phyloP scores from a whole-genome alignment of 106 monocot species.

The Narthecium ossifragum region DNA sequence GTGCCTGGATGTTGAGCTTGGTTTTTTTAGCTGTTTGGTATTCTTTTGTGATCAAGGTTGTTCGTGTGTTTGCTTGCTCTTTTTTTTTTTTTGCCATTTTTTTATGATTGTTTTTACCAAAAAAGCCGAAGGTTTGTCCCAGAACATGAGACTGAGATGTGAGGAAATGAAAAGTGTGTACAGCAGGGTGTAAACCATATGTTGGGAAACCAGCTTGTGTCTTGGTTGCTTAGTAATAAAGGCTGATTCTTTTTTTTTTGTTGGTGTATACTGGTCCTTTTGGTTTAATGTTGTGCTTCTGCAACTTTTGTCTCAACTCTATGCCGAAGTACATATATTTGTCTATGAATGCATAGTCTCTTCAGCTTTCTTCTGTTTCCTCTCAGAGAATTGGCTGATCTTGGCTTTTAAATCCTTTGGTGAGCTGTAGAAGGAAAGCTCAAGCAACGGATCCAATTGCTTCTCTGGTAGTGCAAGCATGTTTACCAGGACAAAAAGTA shows the following conservation, averaged over 20 bases:
- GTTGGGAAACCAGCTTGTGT: neutral
- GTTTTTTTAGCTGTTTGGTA: slow-evolving; percentile 17
- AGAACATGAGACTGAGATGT: slow-evolving; percentile 1
- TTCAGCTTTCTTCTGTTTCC: too few relatives aligned
- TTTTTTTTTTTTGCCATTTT: slow-evolving; percentile 6
- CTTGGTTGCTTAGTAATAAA: slow-evolving; percentile 6
- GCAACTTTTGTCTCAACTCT: too few relatives aligned
- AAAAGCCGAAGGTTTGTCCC: slow-evolving; percentile 1
- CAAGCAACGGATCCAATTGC: too few relatives aligned
- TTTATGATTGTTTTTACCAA: neutral
- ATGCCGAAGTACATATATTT: too few relatives aligned
- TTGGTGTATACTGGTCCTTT: too few relatives aligned
- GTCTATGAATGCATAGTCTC: too few relatives aligned
- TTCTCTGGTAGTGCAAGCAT: too few relatives aligned
- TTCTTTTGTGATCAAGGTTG: slow-evolving; percentile 22
- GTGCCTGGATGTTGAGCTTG: neutral
- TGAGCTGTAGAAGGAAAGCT: too few relatives aligned
- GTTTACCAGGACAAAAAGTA: too few relatives aligned
- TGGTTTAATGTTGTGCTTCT: too few relatives aligned
- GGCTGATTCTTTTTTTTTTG: neutral
- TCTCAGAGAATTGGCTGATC: too few relatives aligned
- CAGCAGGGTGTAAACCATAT: slow-evolving; percentile 12
- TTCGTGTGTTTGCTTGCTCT: slow-evolving; percentile 32
- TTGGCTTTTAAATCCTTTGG: too few relatives aligned
- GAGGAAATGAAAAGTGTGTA: slow-evolving; percentile 8